A percentile compares a stretch with the other conserved stretches of the same genome.
Evolutionary conservation across 2,329 filamentous ascomycete genomes (phyloP).

Genomic region (Botrytis paeoniae): DNA sequence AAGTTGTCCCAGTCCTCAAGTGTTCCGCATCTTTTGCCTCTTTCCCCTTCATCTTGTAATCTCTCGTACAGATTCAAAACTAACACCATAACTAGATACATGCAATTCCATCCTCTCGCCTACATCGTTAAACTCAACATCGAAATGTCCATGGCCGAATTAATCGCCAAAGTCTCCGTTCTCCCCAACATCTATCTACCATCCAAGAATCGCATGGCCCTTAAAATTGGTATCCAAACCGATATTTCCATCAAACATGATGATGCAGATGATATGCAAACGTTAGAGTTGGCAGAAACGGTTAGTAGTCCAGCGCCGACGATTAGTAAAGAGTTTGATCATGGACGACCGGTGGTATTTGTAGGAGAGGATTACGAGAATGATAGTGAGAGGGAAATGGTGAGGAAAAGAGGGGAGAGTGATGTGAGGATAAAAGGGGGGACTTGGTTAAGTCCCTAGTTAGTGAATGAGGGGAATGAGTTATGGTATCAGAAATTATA

Average conservation of each 20-base stretch:
- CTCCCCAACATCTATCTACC: slow-evolving; percentile 3
- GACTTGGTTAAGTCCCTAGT: background rate
- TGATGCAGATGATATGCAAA: background rate
- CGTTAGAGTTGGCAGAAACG: background rate
- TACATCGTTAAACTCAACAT: slow-evolving; percentile 47
- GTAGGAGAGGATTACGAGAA: background rate
- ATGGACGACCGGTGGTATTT: slow-evolving; percentile 1
- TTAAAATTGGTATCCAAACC: background rate
- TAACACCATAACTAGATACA: slow-evolving; percentile 29
- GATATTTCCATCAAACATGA: slow-evolving; percentile 9
- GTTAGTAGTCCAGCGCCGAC: background rate
- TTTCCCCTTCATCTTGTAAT: background rate
- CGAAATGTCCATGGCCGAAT: slow-evolving; percentile 45
- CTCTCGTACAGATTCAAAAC: background rate
- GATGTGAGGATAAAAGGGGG: background rate
- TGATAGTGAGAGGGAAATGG: background rate
- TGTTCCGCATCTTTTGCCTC: background rate
- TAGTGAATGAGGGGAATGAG: background rate
- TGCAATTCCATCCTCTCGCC: slow-evolving; percentile 43
- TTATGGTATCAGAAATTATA: background rate
- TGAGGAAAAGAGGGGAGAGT: background rate
- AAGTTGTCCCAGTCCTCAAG: slow-evolving; percentile 21
- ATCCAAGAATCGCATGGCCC: background rate
- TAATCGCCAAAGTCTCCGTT: slow-evolving; percentile 37
- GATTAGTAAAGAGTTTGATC: background rate